phyloP scores from a whole-genome alignment of 352 stramenopile species.

The Globisporangium carolinianum region DNA sequence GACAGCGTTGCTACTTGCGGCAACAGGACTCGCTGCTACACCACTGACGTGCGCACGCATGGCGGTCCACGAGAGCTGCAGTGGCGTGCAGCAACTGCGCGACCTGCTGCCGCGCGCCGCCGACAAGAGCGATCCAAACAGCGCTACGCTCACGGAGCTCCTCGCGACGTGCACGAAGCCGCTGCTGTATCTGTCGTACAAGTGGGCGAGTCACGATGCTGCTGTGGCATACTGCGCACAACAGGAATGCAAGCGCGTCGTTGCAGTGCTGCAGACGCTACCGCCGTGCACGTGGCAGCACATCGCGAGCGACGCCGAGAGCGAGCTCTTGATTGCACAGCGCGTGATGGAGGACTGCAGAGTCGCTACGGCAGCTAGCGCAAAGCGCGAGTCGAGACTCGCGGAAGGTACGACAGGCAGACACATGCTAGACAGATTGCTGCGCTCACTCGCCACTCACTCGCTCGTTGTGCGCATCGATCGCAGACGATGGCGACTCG shows the following conservation, averaged over 20 bases:
- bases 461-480: too few relatives aligned
- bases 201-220: constrained; percentile 24
- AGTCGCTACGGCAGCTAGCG: too few relatives aligned
- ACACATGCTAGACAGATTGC: too few relatives aligned
- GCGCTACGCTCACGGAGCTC: constrained; percentile 1
- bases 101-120: constrained; percentile 13
- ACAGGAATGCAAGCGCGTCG: constrained; percentile 19
- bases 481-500: too few relatives aligned
- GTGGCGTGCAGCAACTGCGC: constrained; percentile 20
- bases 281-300: constrained; percentile 34
- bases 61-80: constrained; percentile 9
- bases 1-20: neutral
- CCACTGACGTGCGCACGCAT: neutral
- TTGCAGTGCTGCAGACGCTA: constrained; percentile 22
- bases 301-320: constrained; percentile 22
- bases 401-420: too few relatives aligned
- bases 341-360: constrained; percentile 40
- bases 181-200: constrained; percentile 27
- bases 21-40: neutral
- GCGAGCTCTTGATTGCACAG: constrained; percentile 30
- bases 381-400: too few relatives aligned
- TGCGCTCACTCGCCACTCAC: too few relatives aligned
- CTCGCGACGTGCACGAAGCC: constrained; percentile 19
- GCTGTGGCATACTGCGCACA: constrained; percentile 34
- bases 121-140: neutral